Conservation (phyloP, 1,139 yeast genomes). For the Lodderomyces margitis region DNA sequence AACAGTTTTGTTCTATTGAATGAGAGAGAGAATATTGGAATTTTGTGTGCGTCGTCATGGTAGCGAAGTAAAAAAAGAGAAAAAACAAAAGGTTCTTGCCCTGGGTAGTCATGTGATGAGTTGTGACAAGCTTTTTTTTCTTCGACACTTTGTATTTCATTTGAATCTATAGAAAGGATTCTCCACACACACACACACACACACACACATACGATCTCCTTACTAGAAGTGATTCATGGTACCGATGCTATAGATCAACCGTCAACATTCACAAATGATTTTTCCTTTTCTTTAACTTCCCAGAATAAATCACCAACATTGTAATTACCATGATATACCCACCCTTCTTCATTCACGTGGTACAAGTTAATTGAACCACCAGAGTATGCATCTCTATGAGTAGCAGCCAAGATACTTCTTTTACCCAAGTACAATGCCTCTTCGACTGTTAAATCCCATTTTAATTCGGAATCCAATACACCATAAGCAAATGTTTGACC, state of each 20-base stretch:
- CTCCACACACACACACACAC: constrained; percentile 42
- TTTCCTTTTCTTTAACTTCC: constrained; percentile 85
- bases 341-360: constrained; percentile 90
- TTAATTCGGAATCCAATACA: constrained; percentile 87
- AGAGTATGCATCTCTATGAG: constrained; percentile 97
- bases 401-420: constrained; percentile 94
- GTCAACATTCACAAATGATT: constrained; percentile 86
- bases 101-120: background rate
- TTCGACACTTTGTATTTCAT: background rate
- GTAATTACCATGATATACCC: constrained; percentile 94
- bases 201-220: constrained; percentile 91
- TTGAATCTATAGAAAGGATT: background rate
- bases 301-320: constrained; percentile 91
- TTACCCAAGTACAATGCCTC: constrained; percentile 94
- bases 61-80: background rate
- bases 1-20: background rate
- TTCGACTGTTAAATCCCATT: constrained; percentile 86
- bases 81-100: background rate
- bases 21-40: background rate
- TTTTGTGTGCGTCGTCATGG: background rate
- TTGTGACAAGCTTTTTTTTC: background rate
- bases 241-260: constrained; percentile 46
- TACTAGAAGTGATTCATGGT: too few relatives aligned
- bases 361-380: constrained; percentile 95
- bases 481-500: constrained; percentile 99